These are phyloP conservation scores for Persicaria maculosa DNA, from an alignment of 148 eudicot genomes.

Conservation along the genomic window DNA sequence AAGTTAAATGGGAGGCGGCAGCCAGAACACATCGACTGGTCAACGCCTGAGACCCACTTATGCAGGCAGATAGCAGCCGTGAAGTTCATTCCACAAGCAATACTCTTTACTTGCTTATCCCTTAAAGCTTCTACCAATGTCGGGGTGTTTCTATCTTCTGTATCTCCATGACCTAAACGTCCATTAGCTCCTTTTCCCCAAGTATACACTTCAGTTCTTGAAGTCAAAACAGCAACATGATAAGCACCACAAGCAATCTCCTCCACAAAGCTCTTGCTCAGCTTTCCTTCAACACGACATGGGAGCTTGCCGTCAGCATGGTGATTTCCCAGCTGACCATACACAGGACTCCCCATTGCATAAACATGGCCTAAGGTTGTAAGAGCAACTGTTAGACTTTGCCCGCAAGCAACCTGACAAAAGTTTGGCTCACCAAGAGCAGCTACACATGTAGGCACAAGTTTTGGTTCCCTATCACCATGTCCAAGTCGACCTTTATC, in stretches of 20 bases:
- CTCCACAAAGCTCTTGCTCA: constrained; percentile 74
- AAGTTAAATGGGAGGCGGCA: constrained; percentile 90
- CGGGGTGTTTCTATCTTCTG: constrained; percentile 70
- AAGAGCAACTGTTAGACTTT: constrained; percentile 90
- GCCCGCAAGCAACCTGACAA: constrained; percentile 92
- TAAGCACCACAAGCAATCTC: constrained; percentile 96
- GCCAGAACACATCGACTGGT: constrained; percentile 97
- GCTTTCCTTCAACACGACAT: constrained; percentile 72
- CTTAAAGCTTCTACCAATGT: constrained; percentile 79
- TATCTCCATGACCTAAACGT: constrained; percentile 90
- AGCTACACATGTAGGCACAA: constrained; percentile 91
- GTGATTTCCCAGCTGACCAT: constrained; percentile 89
- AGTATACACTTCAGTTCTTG: constrained; percentile 91
- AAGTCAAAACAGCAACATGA: constrained; percentile 85
- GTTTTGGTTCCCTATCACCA: constrained; percentile 88
- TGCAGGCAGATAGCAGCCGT: constrained; percentile 96
- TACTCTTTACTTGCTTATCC: constrained; percentile 91
- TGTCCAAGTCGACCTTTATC: constrained; percentile 95
- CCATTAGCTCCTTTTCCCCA: constrained; percentile 99
- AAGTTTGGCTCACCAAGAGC: constrained; percentile 91
- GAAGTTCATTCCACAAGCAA: constrained; percentile 91
- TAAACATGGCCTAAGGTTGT: constrained; percentile 90
- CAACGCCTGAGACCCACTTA: constrained; percentile 98
- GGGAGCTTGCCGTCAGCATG: constrained; percentile 87
- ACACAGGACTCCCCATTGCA: constrained; percentile 92